Conservation (phyloP, 495 filamentous ascomycete genomes). For the Bombardia bombarda region DNA sequence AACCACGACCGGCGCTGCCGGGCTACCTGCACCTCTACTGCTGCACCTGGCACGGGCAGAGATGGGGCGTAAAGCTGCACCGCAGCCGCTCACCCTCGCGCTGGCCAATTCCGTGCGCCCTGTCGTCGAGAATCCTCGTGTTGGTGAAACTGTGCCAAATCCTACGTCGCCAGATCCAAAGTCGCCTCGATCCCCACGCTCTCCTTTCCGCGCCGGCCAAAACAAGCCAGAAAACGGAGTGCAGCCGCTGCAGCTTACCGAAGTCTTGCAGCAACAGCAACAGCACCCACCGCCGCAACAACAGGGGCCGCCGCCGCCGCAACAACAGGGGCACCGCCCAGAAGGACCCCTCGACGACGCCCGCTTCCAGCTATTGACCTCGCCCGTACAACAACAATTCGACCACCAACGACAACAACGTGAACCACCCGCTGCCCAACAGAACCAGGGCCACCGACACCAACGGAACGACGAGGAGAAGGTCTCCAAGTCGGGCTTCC, state of each 20-base stretch:
- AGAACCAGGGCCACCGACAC: slow-evolving; percentile 14
- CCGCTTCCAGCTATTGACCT: slow-evolving; percentile 10
- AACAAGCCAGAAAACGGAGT: slow-evolving; percentile 20
- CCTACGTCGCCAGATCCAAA: slow-evolving; percentile 29
- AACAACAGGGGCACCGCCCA: slow-evolving; percentile 10
- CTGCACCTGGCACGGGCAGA: slow-evolving; percentile 11
- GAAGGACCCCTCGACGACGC: slow-evolving; percentile 11
- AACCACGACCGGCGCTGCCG: no score
- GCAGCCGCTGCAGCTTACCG: slow-evolving; percentile 29
- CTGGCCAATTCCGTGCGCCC: slow-evolving; percentile 28
- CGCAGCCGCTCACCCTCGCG: slow-evolving; percentile 39
- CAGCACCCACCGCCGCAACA: slow-evolving; percentile 5
- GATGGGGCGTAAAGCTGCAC: slow-evolving; percentile 48
- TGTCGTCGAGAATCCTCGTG: slow-evolving; percentile 18
- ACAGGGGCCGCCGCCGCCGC: background rate
- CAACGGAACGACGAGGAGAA: slow-evolving; percentile 25
- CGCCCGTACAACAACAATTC: slow-evolving; percentile 9
- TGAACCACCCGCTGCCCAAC: slow-evolving; percentile 3
- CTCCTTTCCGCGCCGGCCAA: slow-evolving; percentile 39
- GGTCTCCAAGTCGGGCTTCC: slow-evolving; percentile 31
- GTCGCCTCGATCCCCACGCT: slow-evolving; percentile 45
- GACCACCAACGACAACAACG: slow-evolving; percentile 3
- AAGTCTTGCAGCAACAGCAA: slow-evolving; percentile 23
- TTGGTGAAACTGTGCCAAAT: slow-evolving; percentile 29
- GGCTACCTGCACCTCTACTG: no score